Percentiles rank a stretch among this genome's conserved stretches.
phyloP scores from a whole-genome alignment of 208 protist species.

The Acanthamoeba castellanii region DNA sequence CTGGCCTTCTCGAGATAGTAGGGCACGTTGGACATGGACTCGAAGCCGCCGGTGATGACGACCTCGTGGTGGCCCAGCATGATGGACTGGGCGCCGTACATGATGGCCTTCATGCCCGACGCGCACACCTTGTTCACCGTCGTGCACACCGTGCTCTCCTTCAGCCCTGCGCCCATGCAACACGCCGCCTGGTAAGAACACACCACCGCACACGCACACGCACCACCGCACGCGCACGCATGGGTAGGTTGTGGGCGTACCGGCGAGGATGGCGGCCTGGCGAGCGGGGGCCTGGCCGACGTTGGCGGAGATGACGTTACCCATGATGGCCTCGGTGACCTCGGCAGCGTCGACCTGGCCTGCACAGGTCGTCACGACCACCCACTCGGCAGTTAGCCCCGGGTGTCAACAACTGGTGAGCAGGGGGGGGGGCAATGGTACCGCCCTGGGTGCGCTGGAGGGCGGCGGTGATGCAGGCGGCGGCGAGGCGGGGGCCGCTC shows the following conservation, averaged over 20 bases:
- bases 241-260: not conserved
- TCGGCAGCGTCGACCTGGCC: not conserved
- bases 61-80: slow-evolving; percentile 84
- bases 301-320: slow-evolving; percentile 89
- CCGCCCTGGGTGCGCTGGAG: slow-evolving; percentile 74
- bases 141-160: slow-evolving; percentile 76
- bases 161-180: not conserved
- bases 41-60: slow-evolving; percentile 91
- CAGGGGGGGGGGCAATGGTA: not conserved
- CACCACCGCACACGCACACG: no score
- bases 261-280: slow-evolving; percentile 86
- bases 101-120: slow-evolving; percentile 92
- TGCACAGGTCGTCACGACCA: not conserved
- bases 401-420: not conserved
- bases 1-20: slow-evolving; percentile 88
- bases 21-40: slow-evolving; percentile 92
- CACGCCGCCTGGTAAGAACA: not conserved
- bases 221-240: no score
- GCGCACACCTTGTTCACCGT: slow-evolving; percentile 93
- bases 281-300: slow-evolving; percentile 90
- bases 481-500: slow-evolving; percentile 76
- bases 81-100: slow-evolving; percentile 87
- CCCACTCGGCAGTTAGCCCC: not conserved
- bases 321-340: slow-evolving; percentile 88
- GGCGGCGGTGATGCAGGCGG: slow-evolving; percentile 81